phyloP scores from a whole-genome alignment of 2,329 filamentous ascomycete species.

The Penicillium sp. region DNA sequence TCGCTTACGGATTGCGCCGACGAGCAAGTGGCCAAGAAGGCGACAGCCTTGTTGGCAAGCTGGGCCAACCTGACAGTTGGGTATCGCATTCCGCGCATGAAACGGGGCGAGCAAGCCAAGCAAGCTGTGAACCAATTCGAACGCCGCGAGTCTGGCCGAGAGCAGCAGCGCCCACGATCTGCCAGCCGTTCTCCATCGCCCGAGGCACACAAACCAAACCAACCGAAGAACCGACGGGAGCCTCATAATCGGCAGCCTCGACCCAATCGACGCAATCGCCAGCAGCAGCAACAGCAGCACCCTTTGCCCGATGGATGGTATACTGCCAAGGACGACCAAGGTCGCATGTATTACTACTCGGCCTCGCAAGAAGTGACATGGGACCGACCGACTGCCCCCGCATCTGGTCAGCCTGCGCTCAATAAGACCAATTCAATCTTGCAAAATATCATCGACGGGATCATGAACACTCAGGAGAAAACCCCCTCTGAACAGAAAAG shows the following conservation, averaged over 20 bases:
- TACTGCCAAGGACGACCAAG: conserved; percentile 66
- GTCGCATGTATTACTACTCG: conserved; percentile 83
- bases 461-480: conserved; percentile 68
- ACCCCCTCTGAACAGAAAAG: conserved; percentile 54
- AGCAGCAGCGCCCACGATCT: conserved; percentile 53
- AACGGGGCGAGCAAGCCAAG: conserved; percentile 59
- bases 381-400: conserved; percentile 72
- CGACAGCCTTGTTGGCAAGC: conserved; percentile 70
- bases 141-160: conserved; percentile 53
- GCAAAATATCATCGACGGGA: conserved; percentile 81
- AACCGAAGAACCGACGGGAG: conserved; percentile 36
- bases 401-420: conserved; percentile 59
- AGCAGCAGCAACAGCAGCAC: conserved; percentile 27
- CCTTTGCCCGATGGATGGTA: conserved; percentile 85
- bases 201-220: not conserved
- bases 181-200: conserved; percentile 49
- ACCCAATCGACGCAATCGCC: conserved; percentile 57
- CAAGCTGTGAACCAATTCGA: conserved; percentile 66
- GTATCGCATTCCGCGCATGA: conserved; percentile 90
- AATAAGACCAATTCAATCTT: conserved; percentile 74
- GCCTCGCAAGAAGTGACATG: conserved; percentile 77
- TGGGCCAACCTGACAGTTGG: conserved; percentile 90
- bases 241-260: conserved; percentile 50
- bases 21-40: conserved; percentile 71
- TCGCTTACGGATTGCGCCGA: conserved; percentile 68